Base-by-base conservation (phyloP, 2,329 filamentous ascomycete genomes). In the Talaromyces marneffei region DNA sequence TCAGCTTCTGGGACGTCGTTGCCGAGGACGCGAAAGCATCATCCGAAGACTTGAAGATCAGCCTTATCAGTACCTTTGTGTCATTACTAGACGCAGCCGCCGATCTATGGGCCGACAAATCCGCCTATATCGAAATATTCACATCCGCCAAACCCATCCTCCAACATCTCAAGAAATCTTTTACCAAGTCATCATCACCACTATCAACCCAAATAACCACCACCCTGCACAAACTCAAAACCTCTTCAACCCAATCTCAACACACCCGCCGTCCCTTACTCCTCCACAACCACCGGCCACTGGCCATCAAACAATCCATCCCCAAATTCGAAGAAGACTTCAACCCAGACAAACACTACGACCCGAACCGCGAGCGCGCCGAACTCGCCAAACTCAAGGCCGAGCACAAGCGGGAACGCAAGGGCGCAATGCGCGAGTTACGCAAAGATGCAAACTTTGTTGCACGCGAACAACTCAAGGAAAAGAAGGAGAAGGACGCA, bases 251-350 rank as follows among this genome's bases (percentile, higher is more conserved):
- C 12, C 78, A 88, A 57, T 83, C 91, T 1, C 83, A 81, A 46
- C 80, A 88, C 20, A 77, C 82, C 44, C 91, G 92, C 40, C 87
- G 90, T 8, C 91, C 92, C 1, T 85, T 97, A 31, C 85, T 91
- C 69, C 85, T 99, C 2, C 94, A 99, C 78, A 84, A 94, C 76
- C 94, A 99, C 80, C 84, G 84, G 0, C 91, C 92, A 0, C 83
- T 96, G 2, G 88, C 94, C 23, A 96, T 97, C 80, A 92, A 93
- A 75, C 87, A 86, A 7, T 87, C 85, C 62, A 86, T 97, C 52
- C 94, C 94, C 76, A 96, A 96, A 76, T 99, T 97, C 78, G 94
- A 97, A 78, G 93, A 97, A 73, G 83, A 85, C 62, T 99, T 92
- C 83, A 94, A 96, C 75, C 94, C 94, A 2, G 86, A 90, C 79